A percentile compares a stretch with the other conserved stretches of the same genome.
Conservation (phyloP, 1,284 basidiomycete genomes). For the Cutaneotrichosporon daszewskae region DNA sequence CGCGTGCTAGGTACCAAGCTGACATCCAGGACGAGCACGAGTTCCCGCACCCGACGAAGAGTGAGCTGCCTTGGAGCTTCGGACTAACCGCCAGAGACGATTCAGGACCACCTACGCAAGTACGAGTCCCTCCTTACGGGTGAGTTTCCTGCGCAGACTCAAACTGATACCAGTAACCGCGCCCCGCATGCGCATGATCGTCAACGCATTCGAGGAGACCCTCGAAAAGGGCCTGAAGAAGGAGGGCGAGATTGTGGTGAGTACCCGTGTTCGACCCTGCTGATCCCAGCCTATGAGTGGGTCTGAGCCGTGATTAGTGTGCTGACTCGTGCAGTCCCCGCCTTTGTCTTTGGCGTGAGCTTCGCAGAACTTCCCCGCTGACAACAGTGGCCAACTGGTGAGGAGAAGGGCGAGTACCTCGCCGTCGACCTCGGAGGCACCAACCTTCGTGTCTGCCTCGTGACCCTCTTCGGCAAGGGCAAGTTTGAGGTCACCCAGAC, state of each 20-base stretch:
- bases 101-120: constrained; percentile 82
- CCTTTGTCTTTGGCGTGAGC: constrained; percentile 78
- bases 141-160: constrained; percentile 13
- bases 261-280: constrained; percentile 44
- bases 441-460: constrained; percentile 95
- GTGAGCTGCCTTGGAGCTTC: constrained; percentile 14
- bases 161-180: constrained; percentile 60
- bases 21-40: constrained; percentile 37
- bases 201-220: constrained; percentile 88
- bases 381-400: constrained; percentile 71
- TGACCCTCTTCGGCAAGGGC: constrained; percentile 81
- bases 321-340: constrained; percentile 64
- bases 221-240: constrained; percentile 82
- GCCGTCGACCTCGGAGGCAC: constrained; percentile 95
- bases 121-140: constrained; percentile 69
- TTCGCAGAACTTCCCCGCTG: not conserved
- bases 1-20: not conserved
- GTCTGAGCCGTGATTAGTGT: not conserved
- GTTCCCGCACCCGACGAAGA: constrained; percentile 48
- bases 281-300: constrained; percentile 22
- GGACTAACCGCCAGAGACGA: constrained; percentile 48
- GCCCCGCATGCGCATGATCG: constrained; percentile 94
- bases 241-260: constrained; percentile 77
- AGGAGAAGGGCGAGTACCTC: constrained; percentile 84
- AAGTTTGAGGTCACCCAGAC: constrained; percentile 98